phyloP scores from a whole-genome alignment of 2,329 filamentous ascomycete species.

The Aspergillus tamarii region DNA sequence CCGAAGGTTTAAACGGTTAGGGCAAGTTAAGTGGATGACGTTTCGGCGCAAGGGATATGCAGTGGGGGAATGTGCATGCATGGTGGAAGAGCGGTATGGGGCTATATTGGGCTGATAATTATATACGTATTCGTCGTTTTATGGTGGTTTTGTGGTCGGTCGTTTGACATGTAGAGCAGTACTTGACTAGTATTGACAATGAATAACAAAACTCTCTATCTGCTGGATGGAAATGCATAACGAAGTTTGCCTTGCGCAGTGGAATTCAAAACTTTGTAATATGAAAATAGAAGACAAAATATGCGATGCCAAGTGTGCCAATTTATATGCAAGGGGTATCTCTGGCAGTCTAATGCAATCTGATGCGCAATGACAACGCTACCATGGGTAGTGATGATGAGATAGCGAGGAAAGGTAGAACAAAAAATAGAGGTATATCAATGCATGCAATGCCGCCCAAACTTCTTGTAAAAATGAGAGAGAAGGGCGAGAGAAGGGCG shows the following conservation, averaged over 20 bases:
- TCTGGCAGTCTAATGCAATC: slow-evolving; percentile 5
- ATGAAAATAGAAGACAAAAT: neutral
- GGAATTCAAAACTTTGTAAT: neutral
- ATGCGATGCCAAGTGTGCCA: neutral
- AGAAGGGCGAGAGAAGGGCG: no score
- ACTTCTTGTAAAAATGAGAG: neutral
- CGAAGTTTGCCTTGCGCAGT: neutral
- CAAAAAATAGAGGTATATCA: neutral
- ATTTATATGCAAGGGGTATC: slow-evolving; percentile 6
- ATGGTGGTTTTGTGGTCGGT: neutral
- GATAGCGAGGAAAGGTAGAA: neutral
- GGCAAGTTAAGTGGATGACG: neutral
- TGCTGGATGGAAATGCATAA: neutral
- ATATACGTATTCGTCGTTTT: neutral
- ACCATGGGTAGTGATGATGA: neutral
- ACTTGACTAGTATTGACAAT: neutral
- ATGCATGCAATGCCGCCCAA: slow-evolving; percentile 2
- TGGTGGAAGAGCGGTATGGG: neutral
- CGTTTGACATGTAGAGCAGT: neutral
- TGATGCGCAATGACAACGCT: slow-evolving; percentile 3
- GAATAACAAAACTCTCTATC: neutral
- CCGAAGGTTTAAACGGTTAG: neutral
- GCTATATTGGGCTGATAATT: neutral
- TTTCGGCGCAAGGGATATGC: neutral
- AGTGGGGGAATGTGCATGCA: neutral